Evolutionary conservation across 148 eudicot species (phyloP).

Genomic region (Chenopodium album): DNA sequence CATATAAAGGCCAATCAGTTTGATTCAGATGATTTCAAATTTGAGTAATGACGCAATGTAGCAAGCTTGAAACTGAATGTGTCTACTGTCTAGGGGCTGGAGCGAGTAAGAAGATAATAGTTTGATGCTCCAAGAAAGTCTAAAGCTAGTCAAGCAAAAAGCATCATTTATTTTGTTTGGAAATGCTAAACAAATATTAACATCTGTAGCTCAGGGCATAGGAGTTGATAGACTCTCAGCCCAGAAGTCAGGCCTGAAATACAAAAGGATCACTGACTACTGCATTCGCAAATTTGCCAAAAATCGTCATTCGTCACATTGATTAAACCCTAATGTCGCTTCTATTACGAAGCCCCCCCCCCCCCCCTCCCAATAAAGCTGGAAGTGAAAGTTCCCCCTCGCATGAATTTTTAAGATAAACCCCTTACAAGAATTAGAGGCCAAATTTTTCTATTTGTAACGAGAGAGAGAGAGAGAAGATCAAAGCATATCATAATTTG

Average conservation of each 20-base stretch:
- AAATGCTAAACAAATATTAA: background rate
- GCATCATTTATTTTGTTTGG: background rate
- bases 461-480: no score
- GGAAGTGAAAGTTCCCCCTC: no score
- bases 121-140: background rate
- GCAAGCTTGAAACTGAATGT: background rate
- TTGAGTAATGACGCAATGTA: background rate
- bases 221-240: background rate
- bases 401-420: no score
- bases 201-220: background rate
- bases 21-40: background rate
- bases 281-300: background rate
- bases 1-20: background rate
- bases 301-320: background rate
- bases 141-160: background rate
- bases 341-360: no score
- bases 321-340: background rate
- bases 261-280: background rate
- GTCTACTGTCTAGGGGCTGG: background rate
- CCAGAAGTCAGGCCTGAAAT: background rate
- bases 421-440: no score
- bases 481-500: no score
- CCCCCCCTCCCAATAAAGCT: no score
- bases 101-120: background rate
- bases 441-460: no score